These are phyloP conservation scores for Jackrogersella multiformis DNA, from an alignment of 495 filamentous ascomycete genomes.

Conservation along the genomic window DNA sequence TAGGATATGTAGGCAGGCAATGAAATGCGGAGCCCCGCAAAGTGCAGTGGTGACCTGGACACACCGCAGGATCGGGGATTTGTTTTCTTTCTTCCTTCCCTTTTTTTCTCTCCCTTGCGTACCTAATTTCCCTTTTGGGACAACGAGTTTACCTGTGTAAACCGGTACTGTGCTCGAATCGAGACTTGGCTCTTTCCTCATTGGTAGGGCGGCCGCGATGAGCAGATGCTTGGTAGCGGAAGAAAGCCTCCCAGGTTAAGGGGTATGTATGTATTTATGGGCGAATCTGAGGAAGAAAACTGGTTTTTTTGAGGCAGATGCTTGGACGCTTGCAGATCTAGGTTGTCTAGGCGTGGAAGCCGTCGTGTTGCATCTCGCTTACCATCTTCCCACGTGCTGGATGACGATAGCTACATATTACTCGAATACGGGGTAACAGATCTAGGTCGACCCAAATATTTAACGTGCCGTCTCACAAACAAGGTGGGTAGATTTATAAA, in stretches of 20 bases:
- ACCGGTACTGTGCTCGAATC: background rate
- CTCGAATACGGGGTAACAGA: constrained; percentile 6
- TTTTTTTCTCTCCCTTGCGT: too few species aligned
- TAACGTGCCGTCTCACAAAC: constrained; percentile 18
- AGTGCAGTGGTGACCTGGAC: background rate
- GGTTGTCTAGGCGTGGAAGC: constrained; percentile 28
- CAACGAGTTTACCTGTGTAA: background rate
- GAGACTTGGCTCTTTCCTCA: constrained; percentile 4
- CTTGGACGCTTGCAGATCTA: background rate
- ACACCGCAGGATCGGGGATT: constrained; percentile 11
- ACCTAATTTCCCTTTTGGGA: background rate
- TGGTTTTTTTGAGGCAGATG: background rate
- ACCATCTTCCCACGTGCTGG: constrained; percentile 27
- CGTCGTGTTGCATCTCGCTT: constrained; percentile 31
- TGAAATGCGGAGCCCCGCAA: constrained; percentile 32
- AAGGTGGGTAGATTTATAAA: constrained; percentile 31
- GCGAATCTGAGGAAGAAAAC: background rate
- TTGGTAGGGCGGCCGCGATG: background rate
- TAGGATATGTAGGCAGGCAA: background rate
- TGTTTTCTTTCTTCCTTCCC: constrained; percentile 3
- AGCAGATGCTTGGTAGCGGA: background rate
- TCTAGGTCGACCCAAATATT: constrained; percentile 30
- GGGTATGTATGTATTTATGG: background rate
- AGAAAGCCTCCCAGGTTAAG: constrained; percentile 9
- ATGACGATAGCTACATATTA: constrained; percentile 8